Evolutionary conservation across 2,329 filamentous ascomycete species (phyloP).

Genomic region (Onygena corvina): DNA sequence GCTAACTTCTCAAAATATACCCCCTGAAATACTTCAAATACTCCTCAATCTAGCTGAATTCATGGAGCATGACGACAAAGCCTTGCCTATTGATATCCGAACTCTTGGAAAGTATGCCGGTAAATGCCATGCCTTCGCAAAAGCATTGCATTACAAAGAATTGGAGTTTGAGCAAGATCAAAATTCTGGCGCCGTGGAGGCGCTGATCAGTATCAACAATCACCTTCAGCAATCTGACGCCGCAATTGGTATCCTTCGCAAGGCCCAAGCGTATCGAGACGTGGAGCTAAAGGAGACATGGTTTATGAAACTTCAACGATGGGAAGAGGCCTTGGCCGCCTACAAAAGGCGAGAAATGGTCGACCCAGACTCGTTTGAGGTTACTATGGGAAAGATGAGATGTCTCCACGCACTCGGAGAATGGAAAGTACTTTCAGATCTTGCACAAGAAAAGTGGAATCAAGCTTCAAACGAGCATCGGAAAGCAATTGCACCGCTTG

Average conservation of each 20-base stretch:
- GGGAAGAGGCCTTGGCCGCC: constrained; percentile 90
- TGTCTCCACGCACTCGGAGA: constrained; percentile 94
- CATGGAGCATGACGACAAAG: constrained; percentile 99
- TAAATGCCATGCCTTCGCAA: constrained; percentile 94
- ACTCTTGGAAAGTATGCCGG: constrained; percentile 89
- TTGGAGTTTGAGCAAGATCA: constrained; percentile 96
- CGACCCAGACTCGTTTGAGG: constrained; percentile 69
- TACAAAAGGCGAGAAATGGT: constrained; percentile 64
- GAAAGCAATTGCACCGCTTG: constrained; percentile 79
- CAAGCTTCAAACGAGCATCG: constrained; percentile 79
- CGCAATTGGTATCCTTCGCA: constrained; percentile 91
- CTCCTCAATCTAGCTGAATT: constrained; percentile 95
- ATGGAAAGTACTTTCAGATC: constrained; percentile 81
- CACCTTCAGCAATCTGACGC: constrained; percentile 97
- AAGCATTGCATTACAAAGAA: constrained; percentile 97
- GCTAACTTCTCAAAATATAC: constrained; percentile 87
- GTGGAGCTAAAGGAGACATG: constrained; percentile 95
- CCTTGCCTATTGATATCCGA: constrained; percentile 90
- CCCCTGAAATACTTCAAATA: constrained; percentile 86
- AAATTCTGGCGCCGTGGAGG: constrained; percentile 88
- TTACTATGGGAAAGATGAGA: constrained; percentile 99
- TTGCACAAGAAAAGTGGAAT: constrained; percentile 89
- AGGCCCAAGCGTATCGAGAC: constrained; percentile 89
- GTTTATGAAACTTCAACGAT: constrained; percentile 96
- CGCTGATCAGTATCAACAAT: constrained; percentile 98